A percentile compares a stretch with the other conserved stretches of the same genome.
Evolutionary conservation across 805 yeast species (phyloP).

Genomic region (Myxozyma melibiosi): DNA sequence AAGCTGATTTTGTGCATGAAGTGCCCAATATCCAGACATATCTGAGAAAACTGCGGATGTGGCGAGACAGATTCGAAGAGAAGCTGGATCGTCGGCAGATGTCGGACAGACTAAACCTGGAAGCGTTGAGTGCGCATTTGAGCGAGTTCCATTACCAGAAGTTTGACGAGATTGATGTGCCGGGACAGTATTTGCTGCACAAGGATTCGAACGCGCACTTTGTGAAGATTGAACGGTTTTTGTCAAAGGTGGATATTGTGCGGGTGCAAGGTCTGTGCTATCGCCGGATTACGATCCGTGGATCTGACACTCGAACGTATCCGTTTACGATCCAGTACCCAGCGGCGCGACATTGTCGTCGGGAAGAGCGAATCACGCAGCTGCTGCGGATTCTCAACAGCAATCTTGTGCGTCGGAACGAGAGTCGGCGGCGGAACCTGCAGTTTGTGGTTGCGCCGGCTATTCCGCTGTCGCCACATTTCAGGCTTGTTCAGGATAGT

Average conservation of each 20-base stretch:
- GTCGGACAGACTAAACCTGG: slow-evolving; percentile 77
- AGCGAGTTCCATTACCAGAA: slow-evolving; percentile 98
- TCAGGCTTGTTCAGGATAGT: slow-evolving; percentile 85
- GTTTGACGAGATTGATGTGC: slow-evolving; percentile 95
- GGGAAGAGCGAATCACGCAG: slow-evolving; percentile 94
- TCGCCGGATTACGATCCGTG: slow-evolving; percentile 84
- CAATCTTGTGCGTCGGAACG: slow-evolving; percentile 75
- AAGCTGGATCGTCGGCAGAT: slow-evolving; percentile 72
- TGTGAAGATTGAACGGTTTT: slow-evolving; percentile 86
- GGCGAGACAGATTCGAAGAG: slow-evolving; percentile 93
- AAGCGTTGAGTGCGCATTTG: slow-evolving; percentile 89
- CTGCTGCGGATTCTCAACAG: slow-evolving; percentile 83
- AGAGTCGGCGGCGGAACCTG: slow-evolving; percentile 82
- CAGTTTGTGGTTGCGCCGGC: slow-evolving; percentile 88
- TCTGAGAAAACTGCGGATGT: slow-evolving; percentile 75
- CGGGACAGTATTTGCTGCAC: slow-evolving; percentile 84
- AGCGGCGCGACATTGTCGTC: slow-evolving; percentile 94
- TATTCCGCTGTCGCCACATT: slow-evolving; percentile 91
- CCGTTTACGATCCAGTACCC: slow-evolving; percentile 97
- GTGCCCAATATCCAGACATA: slow-evolving; percentile 89
- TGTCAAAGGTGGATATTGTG: slow-evolving; percentile 84
- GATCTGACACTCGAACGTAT: slow-evolving; percentile 89
- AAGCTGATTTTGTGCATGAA: slow-evolving; percentile 81
- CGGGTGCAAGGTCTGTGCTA: slow-evolving; percentile 90
- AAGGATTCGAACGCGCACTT: slow-evolving; percentile 89